These are phyloP conservation scores for Boletus reticulatus DNA, from an alignment of 768 basidiomycete genomes.

Conservation along the genomic window DNA sequence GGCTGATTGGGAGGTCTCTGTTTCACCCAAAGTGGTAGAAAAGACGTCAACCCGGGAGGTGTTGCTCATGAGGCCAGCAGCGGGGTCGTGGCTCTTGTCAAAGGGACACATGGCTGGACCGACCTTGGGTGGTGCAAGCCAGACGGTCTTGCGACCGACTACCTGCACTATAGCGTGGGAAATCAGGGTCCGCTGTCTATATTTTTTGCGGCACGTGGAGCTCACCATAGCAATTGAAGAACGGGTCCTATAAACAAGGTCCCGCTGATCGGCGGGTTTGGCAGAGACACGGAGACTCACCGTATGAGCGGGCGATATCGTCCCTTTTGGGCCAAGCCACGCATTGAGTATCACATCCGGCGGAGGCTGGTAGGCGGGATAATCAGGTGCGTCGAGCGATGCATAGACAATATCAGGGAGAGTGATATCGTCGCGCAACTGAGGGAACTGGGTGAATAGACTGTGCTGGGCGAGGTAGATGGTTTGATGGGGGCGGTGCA, in stretches of 20 bases:
- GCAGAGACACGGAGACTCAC: slow-evolving; percentile 41
- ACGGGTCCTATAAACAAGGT: slow-evolving; percentile 69
- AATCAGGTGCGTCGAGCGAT: slow-evolving; percentile 41
- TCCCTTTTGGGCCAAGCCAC: slow-evolving; percentile 81
- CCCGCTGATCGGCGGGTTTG: slow-evolving; percentile 1
- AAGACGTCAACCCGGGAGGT: slow-evolving; percentile 87
- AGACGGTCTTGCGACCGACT: slow-evolving; percentile 85
- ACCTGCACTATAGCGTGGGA: slow-evolving; percentile 64
- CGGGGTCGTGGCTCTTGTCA: slow-evolving; percentile 35
- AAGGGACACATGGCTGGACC: slow-evolving; percentile 61
- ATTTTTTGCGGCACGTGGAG: not conserved
- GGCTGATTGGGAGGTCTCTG: slow-evolving; percentile 18
- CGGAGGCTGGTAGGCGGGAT: slow-evolving; percentile 61
- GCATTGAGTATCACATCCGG: slow-evolving; percentile 65
- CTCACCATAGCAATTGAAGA: slow-evolving; percentile 86
- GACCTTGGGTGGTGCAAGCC: slow-evolving; percentile 77
- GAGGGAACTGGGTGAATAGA: slow-evolving; percentile 81
- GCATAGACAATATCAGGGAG: slow-evolving; percentile 91
- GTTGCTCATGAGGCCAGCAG: slow-evolving; percentile 60
- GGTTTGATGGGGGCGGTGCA: slow-evolving; percentile 25
- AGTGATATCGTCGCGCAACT: slow-evolving; percentile 66
- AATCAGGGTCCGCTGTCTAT: slow-evolving; percentile 1
- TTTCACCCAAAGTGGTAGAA: slow-evolving; percentile 5
- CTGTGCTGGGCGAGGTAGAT: slow-evolving; percentile 92
- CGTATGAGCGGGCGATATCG: slow-evolving; percentile 88